Conservation (phyloP, 352 stramenopile genomes). For the Elongisporangium undulatum region DNA sequence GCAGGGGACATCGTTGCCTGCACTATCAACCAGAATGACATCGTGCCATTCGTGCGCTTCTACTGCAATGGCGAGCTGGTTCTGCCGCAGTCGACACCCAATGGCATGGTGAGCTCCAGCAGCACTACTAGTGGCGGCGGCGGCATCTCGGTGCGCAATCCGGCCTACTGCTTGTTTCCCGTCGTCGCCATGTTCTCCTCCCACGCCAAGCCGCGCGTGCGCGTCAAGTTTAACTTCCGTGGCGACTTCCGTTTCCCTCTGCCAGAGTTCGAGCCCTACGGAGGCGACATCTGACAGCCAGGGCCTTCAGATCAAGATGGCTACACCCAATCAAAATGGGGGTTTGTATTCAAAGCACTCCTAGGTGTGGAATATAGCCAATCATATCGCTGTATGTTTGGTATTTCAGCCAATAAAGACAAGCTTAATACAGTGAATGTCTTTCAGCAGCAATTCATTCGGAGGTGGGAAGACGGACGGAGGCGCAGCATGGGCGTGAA, state of each 20-base stretch:
- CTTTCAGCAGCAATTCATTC: not conserved
- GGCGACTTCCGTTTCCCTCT: constrained; percentile 66
- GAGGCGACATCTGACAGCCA: constrained; percentile 52
- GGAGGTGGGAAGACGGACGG: too few species aligned
- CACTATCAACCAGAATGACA: constrained; percentile 71
- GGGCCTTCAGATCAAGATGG: too few species aligned
- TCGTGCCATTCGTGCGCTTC: constrained; percentile 61
- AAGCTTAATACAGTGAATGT: not conserved
- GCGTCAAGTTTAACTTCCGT: constrained; percentile 76
- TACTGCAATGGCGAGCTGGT: constrained; percentile 73
- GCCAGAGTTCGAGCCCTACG: constrained; percentile 65
- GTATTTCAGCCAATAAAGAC: too few species aligned
- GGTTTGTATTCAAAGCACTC: not conserved
- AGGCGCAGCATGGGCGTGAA: constrained; percentile 51
- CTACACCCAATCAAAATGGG: not conserved
- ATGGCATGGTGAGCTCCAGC: not conserved
- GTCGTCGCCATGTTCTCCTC: constrained; percentile 78
- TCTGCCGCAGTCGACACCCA: constrained; percentile 25
- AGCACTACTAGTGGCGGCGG: constrained; percentile 4
- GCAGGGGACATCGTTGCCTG: constrained; percentile 66
- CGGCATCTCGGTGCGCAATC: constrained; percentile 49
- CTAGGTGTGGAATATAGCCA: not conserved
- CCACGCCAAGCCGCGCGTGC: constrained; percentile 60
- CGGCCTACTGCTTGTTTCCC: constrained; percentile 54
- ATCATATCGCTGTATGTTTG: not conserved